Evolutionary conservation across 2,329 filamentous ascomycete genomes (phyloP).

Genomic region (Penicillium hesseltinei): DNA sequence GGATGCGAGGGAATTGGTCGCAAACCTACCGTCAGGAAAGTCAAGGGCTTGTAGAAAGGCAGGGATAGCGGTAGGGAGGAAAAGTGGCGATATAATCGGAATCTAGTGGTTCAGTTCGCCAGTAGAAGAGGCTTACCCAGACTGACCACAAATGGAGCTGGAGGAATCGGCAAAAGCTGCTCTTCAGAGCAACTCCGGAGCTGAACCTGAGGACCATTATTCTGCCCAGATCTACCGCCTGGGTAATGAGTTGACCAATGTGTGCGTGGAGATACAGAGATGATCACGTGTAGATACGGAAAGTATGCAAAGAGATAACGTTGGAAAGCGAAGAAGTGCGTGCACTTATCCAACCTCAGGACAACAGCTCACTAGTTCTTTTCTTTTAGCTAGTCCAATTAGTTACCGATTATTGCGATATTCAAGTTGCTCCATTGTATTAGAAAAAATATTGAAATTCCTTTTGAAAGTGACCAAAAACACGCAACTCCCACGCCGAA

Average conservation of each 20-base stretch:
- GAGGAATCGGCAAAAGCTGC: conserved; percentile 1
- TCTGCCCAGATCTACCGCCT: conserved; percentile 22
- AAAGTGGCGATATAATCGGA: background rate
- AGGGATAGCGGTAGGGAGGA: background rate
- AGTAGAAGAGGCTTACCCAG: background rate
- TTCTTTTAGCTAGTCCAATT: background rate
- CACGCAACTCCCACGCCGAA: conserved; percentile 23
- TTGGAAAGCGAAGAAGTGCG: background rate
- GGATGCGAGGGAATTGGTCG: background rate
- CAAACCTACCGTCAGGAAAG: conserved; percentile 2
- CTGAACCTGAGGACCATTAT: conserved; percentile 14
- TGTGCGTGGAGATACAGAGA: background rate
- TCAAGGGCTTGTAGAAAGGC: background rate
- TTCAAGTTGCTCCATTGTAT: background rate
- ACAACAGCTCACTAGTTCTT: background rate
- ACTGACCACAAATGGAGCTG: background rate
- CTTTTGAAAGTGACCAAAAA: conserved; percentile 3
- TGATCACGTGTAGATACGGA: background rate
- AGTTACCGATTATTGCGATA: background rate
- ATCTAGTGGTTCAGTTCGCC: background rate
- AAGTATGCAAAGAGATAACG: too few species aligned
- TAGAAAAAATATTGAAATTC: conserved; percentile 2
- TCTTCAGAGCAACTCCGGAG: background rate
- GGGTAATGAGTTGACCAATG: background rate
- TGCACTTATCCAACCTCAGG: background rate